Evolutionary conservation across 352 stramenopile species (phyloP).

Genomic region (Globisporangium splendens): DNA sequence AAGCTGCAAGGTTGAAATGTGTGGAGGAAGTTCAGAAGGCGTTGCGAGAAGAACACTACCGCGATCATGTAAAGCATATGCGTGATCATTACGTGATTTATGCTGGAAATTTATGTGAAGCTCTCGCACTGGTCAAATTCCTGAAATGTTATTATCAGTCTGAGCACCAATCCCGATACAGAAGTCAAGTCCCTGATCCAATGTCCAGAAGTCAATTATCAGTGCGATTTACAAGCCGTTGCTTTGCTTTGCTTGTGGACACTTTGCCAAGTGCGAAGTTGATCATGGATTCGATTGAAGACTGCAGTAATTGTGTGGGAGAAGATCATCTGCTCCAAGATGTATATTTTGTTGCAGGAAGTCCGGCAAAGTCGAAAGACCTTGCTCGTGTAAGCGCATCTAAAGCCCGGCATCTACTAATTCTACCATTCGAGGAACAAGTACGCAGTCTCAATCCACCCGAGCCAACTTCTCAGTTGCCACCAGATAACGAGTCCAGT

Average conservation of each 20-base stretch:
- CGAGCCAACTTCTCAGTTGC: constrained; percentile 3
- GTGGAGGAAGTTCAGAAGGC: constrained; percentile 17
- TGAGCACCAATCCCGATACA: constrained; percentile 1
- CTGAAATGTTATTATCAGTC: constrained; percentile 12
- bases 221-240: neutral
- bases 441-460: neutral
- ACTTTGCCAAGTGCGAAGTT: constrained; percentile 19
- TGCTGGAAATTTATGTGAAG: constrained; percentile 7
- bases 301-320: constrained; percentile 2
- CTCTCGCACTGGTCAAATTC: constrained; percentile 9
- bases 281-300: constrained; percentile 18
- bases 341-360: constrained; percentile 32
- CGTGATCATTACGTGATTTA: constrained; percentile 32
- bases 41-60: constrained; percentile 30
- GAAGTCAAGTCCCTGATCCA: neutral
- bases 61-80: constrained; percentile 16
- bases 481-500: constrained; percentile 8
- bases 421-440: constrained; percentile 16
- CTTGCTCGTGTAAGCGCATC: constrained; percentile 22
- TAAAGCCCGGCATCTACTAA: constrained; percentile 26
- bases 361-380: constrained; percentile 22
- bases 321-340: constrained; percentile 20
- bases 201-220: constrained; percentile 1
- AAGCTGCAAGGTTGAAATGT: constrained; percentile 11
- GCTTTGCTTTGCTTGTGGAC: constrained; percentile 17